These are phyloP conservation scores for Penicillium parvum DNA, from an alignment of 495 filamentous ascomycete genomes.

Conservation along the genomic window DNA sequence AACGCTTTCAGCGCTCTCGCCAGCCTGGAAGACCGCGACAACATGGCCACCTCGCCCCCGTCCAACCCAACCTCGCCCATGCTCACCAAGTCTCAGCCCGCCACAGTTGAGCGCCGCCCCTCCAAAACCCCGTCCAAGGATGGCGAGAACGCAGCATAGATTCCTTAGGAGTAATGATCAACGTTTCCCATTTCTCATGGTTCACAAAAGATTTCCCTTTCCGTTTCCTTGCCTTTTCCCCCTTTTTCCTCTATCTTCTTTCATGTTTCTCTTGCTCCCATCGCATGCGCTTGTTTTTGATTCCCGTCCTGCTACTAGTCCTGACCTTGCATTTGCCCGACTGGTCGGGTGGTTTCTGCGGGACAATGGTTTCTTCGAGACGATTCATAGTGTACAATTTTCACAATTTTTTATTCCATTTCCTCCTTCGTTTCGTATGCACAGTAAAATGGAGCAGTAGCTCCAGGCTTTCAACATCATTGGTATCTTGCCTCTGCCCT, in stretches of 20 bases:
- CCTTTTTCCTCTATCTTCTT: slow-evolving; percentile 20
- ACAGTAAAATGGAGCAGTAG: too few relatives aligned
- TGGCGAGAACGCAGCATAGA: slow-evolving; percentile 46
- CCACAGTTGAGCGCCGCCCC: slow-evolving; percentile 38
- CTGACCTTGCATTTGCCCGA: slow-evolving; percentile 33
- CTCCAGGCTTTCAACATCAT: too few relatives aligned
- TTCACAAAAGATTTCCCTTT: slow-evolving; percentile 36
- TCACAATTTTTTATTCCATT: slow-evolving; percentile 16
- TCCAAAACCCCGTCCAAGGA: slow-evolving; percentile 49
- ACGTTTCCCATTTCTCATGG: slow-evolving; percentile 37
- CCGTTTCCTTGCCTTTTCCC: slow-evolving; percentile 16
- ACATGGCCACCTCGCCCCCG: slow-evolving; percentile 55
- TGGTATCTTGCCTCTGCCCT: too few relatives aligned
- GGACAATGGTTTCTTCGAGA: slow-evolving; percentile 11
- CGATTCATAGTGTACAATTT: slow-evolving; percentile 37
- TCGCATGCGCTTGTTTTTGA: slow-evolving; percentile 11
- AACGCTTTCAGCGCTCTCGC: slow-evolving; percentile 81
- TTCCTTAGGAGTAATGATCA: slow-evolving; percentile 44
- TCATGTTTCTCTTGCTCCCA: slow-evolving; percentile 19
- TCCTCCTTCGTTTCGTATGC: slow-evolving; percentile 1
- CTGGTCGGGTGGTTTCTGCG: slow-evolving; percentile 27
- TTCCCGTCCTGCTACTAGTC: too few relatives aligned
- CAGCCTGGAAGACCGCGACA: slow-evolving; percentile 51
- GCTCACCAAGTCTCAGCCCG: slow-evolving; percentile 50
- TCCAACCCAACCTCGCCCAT: slow-evolving; percentile 56